Conservation (phyloP, 441 rosid species). For the Brassica hybrid region DNA sequence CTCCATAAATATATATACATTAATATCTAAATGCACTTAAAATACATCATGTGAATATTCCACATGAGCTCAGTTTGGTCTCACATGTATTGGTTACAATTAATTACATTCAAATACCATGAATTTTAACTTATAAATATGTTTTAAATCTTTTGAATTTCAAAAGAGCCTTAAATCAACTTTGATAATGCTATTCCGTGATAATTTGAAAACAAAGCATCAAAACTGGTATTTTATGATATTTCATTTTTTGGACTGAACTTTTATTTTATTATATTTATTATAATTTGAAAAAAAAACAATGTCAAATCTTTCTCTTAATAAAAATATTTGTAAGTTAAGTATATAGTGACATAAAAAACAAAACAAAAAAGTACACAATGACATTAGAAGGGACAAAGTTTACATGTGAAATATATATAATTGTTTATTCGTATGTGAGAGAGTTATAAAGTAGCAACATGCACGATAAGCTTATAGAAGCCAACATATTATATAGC, state of each 20-base stretch:
- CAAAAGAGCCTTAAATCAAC: neutral
- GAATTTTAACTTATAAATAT: neutral
- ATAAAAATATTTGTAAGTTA: neutral
- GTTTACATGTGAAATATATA: neutral
- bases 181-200: neutral
- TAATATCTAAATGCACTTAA: neutral
- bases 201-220: neutral
- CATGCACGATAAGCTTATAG: slow-evolving; percentile 26
- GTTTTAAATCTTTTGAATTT: neutral
- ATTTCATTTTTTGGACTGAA: too few relatives aligned
- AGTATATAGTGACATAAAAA: neutral
- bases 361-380: neutral
- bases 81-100: slow-evolving; percentile 5
- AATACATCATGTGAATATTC: slow-evolving; percentile 33
- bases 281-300: neutral
- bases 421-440: slow-evolving; percentile 5
- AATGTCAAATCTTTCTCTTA: neutral
- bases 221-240: neutral
- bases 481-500: slow-evolving; percentile 27
- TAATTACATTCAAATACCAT: neutral
- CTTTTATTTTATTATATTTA: neutral
- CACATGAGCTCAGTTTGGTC: slow-evolving; percentile 29
- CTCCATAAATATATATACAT: slow-evolving; percentile 2
- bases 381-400: neutral
- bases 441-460: slow-evolving; percentile 29